Conservation (phyloP, 768 basidiomycete genomes). For the Podaxis rugospora region DNA sequence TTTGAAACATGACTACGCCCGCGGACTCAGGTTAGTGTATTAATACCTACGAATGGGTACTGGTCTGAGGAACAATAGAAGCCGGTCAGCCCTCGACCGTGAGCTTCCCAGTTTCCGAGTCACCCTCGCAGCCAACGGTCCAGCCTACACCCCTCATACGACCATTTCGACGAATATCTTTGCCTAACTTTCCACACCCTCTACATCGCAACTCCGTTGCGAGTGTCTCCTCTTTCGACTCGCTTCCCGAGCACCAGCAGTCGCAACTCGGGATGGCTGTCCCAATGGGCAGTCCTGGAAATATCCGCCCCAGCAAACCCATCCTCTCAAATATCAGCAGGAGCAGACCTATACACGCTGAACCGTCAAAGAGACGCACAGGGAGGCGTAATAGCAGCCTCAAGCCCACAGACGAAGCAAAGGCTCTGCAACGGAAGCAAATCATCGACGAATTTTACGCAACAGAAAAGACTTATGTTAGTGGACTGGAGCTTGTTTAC, state of each 20-base stretch:
- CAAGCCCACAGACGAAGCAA: slow-evolving; percentile 39
- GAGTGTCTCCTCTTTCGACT: slow-evolving; percentile 73
- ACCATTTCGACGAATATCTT: slow-evolving; percentile 60
- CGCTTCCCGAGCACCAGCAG: slow-evolving; percentile 51
- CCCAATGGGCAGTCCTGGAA: slow-evolving; percentile 9
- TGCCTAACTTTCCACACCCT: slow-evolving; percentile 48
- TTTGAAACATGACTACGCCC: slow-evolving; percentile 3
- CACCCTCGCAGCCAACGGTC: neutral
- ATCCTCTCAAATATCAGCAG: slow-evolving; percentile 20
- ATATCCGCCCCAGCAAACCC: slow-evolving; percentile 9
- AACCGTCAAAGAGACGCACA: slow-evolving; percentile 33
- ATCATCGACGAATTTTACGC: slow-evolving; percentile 78
- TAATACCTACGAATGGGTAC: neutral
- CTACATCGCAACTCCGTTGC: slow-evolving; percentile 60
- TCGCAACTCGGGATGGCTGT: slow-evolving; percentile 14
- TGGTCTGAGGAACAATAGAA: neutral
- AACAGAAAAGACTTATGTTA: slow-evolving; percentile 77
- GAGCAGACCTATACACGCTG: slow-evolving; percentile 31
- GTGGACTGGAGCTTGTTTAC: slow-evolving; percentile 80
- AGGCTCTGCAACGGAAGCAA: slow-evolving; percentile 52
- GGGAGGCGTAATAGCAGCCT: slow-evolving; percentile 32
- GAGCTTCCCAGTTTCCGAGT: slow-evolving; percentile 24
- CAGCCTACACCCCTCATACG: slow-evolving; percentile 1
- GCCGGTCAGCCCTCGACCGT: slow-evolving; percentile 18
- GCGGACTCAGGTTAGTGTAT: slow-evolving; percentile 6